Evolutionary conservation across 768 basidiomycete species (phyloP).

Genomic region (Leccinum obscurum): DNA sequence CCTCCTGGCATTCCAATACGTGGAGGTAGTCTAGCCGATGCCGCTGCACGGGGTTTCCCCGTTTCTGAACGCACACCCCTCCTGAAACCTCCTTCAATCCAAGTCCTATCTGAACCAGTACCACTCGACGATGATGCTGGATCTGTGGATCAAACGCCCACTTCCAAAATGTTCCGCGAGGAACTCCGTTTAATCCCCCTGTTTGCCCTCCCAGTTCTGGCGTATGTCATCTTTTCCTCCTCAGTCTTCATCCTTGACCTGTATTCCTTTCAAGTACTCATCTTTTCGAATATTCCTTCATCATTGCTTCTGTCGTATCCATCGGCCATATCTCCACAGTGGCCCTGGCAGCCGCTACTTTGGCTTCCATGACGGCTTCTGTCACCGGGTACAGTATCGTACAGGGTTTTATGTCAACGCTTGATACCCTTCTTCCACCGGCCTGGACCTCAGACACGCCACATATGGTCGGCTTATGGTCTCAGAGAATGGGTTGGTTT

Average conservation of each 20-base stretch:
- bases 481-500: constrained; percentile 79
- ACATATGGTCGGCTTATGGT: constrained; percentile 84
- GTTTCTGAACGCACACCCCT: constrained; percentile 58
- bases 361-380: constrained; percentile 73
- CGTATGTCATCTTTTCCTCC: constrained; percentile 43
- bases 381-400: constrained; percentile 63
- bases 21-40: background rate
- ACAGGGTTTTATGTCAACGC: constrained; percentile 77
- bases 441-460: constrained; percentile 93
- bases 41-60: background rate
- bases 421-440: constrained; percentile 92
- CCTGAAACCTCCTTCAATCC: constrained; percentile 47
- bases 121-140: constrained; percentile 23
- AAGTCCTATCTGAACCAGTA: constrained; percentile 55
- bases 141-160: constrained; percentile 20
- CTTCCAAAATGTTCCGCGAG: constrained; percentile 47
- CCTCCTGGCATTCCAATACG: constrained; percentile 21
- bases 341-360: constrained; percentile 80
- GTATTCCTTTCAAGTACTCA: constrained; percentile 53
- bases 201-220: constrained; percentile 73
- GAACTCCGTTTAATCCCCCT: constrained; percentile 58
- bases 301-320: constrained; percentile 79
- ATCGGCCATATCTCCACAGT: constrained; percentile 91
- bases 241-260: background rate
- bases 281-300: constrained; percentile 81